These are phyloP conservation scores for Tillandsia leiboldiana DNA, from an alignment of 176 grass and related monocot genomes.

Conservation along the genomic window DNA sequence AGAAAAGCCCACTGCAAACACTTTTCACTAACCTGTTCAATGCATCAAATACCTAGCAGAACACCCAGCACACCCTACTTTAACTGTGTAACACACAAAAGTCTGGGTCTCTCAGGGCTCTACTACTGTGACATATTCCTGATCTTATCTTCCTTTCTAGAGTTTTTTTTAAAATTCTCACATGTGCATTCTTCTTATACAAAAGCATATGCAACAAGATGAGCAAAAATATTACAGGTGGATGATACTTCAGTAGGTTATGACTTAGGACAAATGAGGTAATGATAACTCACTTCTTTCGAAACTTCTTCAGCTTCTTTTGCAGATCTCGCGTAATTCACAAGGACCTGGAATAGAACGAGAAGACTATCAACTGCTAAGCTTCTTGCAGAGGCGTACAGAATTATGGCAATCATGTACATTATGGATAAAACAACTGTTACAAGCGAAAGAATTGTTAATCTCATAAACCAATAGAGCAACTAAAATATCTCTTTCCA, in stretches of 20 bases:
- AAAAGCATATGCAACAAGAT: background rate
- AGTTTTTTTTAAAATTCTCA: background rate
- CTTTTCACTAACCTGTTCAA: too few species aligned
- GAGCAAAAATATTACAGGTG: background rate
- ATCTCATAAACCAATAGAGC: too few species aligned
- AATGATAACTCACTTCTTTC: conserved; percentile 50
- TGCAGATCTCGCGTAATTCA: conserved; percentile 90
- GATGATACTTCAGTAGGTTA: background rate
- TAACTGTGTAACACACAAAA: too few species aligned
- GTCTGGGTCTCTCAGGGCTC: too few species aligned
- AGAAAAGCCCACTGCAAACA: too few species aligned
- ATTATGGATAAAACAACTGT: background rate
- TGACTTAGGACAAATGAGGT: background rate
- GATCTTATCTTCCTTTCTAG: too few species aligned
- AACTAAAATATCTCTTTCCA: too few species aligned
- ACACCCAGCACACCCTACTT: too few species aligned
- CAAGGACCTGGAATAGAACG: conserved; percentile 56
- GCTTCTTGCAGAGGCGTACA: background rate
- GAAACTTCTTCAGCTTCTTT: conserved; percentile 96
- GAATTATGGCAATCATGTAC: conserved; percentile 2
- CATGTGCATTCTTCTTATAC: background rate
- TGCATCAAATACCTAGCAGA: too few species aligned
- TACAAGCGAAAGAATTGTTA: background rate
- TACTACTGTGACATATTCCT: too few species aligned
- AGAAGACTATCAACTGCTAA: conserved; percentile 10